These are phyloP conservation scores for Podospora pseudocomata DNA, from an alignment of 495 filamentous ascomycete genomes.

Conservation along the genomic window DNA sequence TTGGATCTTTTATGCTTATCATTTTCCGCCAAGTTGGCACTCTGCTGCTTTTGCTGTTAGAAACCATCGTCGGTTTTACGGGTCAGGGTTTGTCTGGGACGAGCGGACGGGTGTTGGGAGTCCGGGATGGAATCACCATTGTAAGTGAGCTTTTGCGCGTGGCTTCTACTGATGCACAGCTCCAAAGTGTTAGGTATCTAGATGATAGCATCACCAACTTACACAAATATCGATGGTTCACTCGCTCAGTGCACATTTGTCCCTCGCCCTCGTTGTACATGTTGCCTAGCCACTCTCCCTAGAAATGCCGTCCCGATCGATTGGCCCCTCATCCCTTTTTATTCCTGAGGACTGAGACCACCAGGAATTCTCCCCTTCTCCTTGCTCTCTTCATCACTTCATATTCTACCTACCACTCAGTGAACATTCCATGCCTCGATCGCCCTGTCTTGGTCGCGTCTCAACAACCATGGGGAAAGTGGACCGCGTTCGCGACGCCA, in stretches of 20 bases:
- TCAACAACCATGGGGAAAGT: background rate
- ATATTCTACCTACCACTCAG: background rate
- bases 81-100: background rate
- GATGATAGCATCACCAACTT: background rate
- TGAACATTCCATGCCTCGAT: constrained; percentile 7
- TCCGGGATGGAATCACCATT: background rate
- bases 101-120: background rate
- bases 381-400: background rate
- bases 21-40: background rate
- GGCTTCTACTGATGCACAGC: background rate
- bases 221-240: background rate
- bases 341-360: constrained; percentile 2
- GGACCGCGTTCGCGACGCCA: constrained; percentile 1
- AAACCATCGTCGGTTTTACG: background rate
- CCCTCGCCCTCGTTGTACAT: background rate
- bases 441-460: constrained; percentile 7
- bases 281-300: background rate
- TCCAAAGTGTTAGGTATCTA: background rate
- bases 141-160: background rate
- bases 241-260: background rate
- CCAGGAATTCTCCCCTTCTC: background rate
- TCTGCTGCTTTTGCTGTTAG: background rate
- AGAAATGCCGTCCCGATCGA: background rate
- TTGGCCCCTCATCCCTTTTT: background rate
- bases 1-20: background rate